These are phyloP conservation scores for Sphaerostilbella broomeana DNA, from an alignment of 2,329 filamentous ascomycete species.

Conservation along the genomic window DNA sequence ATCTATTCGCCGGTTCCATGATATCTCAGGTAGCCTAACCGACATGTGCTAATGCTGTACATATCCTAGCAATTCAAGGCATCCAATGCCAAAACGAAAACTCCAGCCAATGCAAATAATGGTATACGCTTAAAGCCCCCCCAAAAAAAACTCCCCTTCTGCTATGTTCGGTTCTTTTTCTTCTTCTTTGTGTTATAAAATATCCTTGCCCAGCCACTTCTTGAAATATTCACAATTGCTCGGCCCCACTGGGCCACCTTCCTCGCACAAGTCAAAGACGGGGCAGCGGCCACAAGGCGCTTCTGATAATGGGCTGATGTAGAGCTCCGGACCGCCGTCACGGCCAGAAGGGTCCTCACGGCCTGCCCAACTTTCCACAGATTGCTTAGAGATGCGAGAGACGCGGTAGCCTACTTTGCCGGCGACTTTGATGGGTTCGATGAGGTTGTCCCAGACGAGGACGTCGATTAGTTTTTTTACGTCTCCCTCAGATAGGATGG, in stretches of 20 bases:
- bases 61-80: too few relatives aligned
- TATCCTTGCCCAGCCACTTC: conserved; percentile 61
- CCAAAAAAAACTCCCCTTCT: too few relatives aligned
- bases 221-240: conserved; percentile 89
- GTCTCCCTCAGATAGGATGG: conserved; percentile 63
- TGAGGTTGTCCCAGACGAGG: conserved; percentile 77
- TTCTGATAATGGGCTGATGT: conserved; percentile 72
- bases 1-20: too few relatives aligned
- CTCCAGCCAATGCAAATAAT: conserved; percentile 18
- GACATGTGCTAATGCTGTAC: conserved; percentile 5
- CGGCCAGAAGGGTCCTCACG: conserved; percentile 31
- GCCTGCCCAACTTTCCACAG: conserved; percentile 34
- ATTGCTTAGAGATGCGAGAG: conserved; percentile 42
- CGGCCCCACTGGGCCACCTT: conserved; percentile 83
- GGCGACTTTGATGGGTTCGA: conserved; percentile 58
- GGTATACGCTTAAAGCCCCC: not conserved
- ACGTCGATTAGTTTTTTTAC: conserved; percentile 83
- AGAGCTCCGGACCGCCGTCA: conserved; percentile 36
- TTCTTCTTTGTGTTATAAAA: conserved; percentile 16
- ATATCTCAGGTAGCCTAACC: not conserved
- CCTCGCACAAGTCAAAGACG: conserved; percentile 85
- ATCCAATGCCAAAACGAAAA: conserved; percentile 11
- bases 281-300: conserved; percentile 88
- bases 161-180: not conserved
- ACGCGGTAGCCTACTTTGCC: conserved; percentile 48